A percentile compares a stretch with the other conserved stretches of the same genome.
Conservation (phyloP, 2,329 filamentous ascomycete genomes). For the Cordyceps tenuipes region DNA sequence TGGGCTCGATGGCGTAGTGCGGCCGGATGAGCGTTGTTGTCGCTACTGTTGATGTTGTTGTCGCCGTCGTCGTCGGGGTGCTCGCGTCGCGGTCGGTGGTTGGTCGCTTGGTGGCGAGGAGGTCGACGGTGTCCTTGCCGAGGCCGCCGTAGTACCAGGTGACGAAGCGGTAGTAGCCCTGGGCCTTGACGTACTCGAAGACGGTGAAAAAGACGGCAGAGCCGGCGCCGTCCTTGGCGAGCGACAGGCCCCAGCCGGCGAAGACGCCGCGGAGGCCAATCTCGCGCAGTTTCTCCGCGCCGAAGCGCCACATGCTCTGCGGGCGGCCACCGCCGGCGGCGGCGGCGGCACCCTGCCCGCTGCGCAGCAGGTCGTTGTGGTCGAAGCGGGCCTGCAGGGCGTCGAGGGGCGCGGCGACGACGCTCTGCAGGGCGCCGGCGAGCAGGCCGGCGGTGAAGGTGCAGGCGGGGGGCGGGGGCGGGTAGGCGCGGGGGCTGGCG, state of each 20-base stretch:
- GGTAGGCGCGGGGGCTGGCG: slow-evolving; percentile 51
- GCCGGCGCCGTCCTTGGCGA: slow-evolving; percentile 62
- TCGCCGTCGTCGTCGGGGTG: slow-evolving; percentile 9
- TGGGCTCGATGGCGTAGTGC: slow-evolving; percentile 67
- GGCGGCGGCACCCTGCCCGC: slow-evolving; percentile 29
- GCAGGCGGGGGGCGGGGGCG: slow-evolving; percentile 53
- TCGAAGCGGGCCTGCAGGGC: slow-evolving; percentile 69
- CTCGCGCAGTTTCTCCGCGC: slow-evolving; percentile 52
- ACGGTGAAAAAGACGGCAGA: slow-evolving; percentile 65
- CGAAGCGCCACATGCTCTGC: slow-evolving; percentile 67
- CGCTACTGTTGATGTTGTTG: slow-evolving; percentile 22
- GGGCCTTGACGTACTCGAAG: slow-evolving; percentile 70
- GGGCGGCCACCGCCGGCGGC: slow-evolving; percentile 34
- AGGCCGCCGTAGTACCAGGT: slow-evolving; percentile 59
- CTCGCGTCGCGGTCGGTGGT: slow-evolving; percentile 15
- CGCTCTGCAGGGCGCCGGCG: slow-evolving; percentile 60
- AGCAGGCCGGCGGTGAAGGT: slow-evolving; percentile 64
- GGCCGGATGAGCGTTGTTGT: slow-evolving; percentile 52
- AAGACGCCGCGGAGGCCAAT: slow-evolving; percentile 67
- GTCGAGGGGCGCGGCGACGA: slow-evolving; percentile 66
- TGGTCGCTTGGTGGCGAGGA: slow-evolving; percentile 40
- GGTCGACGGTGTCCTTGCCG: slow-evolving; percentile 41
- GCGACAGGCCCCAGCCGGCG: slow-evolving; percentile 61
- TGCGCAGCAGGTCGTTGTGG: slow-evolving; percentile 36
- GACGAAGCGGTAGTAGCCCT: slow-evolving; percentile 62